Evolutionary conservation across 2,329 filamentous ascomycete genomes (phyloP).

Genomic region (Verticillium dahliae): DNA sequence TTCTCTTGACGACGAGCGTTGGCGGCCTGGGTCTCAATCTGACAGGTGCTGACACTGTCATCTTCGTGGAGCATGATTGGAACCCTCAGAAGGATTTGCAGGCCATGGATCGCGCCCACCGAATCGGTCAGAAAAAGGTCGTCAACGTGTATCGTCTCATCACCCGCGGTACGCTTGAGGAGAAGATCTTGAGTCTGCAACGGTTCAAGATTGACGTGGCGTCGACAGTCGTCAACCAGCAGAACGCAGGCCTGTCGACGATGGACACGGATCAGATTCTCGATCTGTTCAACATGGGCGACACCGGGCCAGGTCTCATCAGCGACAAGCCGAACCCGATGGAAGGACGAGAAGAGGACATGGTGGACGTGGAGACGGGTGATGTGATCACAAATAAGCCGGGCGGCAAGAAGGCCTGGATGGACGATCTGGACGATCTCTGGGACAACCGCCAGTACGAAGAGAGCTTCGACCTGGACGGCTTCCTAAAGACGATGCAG

Average conservation of each 20-base stretch:
- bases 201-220: slow-evolving; percentile 99
- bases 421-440: slow-evolving; percentile 90
- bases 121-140: slow-evolving; percentile 99
- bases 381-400: slow-evolving; percentile 74
- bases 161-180: slow-evolving; percentile 89
- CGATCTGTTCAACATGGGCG: slow-evolving; percentile 88
- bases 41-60: slow-evolving; percentile 95
- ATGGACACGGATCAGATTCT: slow-evolving; percentile 99
- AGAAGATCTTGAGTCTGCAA: slow-evolving; percentile 97
- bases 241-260: slow-evolving; percentile 86
- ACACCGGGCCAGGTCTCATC: slow-evolving; percentile 62
- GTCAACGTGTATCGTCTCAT: slow-evolving; percentile 98
- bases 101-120: slow-evolving; percentile 96
- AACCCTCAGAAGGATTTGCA: slow-evolving; percentile 98
- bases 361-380: slow-evolving; percentile 88
- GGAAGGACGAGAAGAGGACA: slow-evolving; percentile 69
- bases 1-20: slow-evolving; percentile 90
- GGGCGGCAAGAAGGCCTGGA: slow-evolving; percentile 91
- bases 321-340: slow-evolving; percentile 52
- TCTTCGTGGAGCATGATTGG: slow-evolving; percentile 99
- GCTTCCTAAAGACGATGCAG: slow-evolving; percentile 92
- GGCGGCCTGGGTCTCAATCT: slow-evolving; percentile 91
- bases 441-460: slow-evolving; percentile 98
- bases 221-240: slow-evolving; percentile 96
- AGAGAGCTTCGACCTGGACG: slow-evolving; percentile 94